Evolutionary conservation across 805 yeast species (phyloP).

Genomic region (Sugiyamaella valdiviana): DNA sequence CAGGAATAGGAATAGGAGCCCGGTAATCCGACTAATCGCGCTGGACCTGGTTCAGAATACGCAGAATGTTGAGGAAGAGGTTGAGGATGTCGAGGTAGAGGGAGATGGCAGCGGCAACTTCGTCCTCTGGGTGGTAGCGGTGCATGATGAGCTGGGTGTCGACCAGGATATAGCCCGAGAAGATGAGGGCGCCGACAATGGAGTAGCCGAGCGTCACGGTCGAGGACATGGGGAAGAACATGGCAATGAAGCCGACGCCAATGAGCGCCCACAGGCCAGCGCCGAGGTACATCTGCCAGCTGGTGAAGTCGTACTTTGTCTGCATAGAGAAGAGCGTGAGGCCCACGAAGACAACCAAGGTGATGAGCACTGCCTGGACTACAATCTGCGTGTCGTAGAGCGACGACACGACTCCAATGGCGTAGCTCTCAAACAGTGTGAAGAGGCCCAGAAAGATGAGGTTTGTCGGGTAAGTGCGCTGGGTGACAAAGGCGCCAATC

Average conservation of each 20-base stretch:
- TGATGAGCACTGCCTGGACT: conserved; percentile 63
- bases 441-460: conserved; percentile 55
- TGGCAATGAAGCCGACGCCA: conserved; percentile 62
- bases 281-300: conserved; percentile 55
- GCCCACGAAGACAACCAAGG: conserved; percentile 66
- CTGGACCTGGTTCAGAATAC: conserved; percentile 43
- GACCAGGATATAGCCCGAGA: conserved; percentile 63
- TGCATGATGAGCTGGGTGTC: conserved; percentile 80
- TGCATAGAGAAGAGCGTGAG: conserved; percentile 72
- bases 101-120: conserved; percentile 69
- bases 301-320: conserved; percentile 65
- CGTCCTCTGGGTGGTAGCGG: conserved; percentile 74
- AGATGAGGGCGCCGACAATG: conserved; percentile 66
- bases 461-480: conserved; percentile 64
- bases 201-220: conserved; percentile 62
- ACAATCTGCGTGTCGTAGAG: conserved; percentile 57
- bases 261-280: conserved; percentile 60
- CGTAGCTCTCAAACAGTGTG: conserved; percentile 69
- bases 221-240: conserved; percentile 58
- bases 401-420: conserved; percentile 61
- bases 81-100: conserved; percentile 79
- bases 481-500: conserved; percentile 56
- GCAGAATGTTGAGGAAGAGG: conserved; percentile 67
- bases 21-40: no score
- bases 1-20: no score